These are phyloP conservation scores for Hericium erinaceus DNA, from an alignment of 768 basidiomycete species.

Conservation along the genomic window DNA sequence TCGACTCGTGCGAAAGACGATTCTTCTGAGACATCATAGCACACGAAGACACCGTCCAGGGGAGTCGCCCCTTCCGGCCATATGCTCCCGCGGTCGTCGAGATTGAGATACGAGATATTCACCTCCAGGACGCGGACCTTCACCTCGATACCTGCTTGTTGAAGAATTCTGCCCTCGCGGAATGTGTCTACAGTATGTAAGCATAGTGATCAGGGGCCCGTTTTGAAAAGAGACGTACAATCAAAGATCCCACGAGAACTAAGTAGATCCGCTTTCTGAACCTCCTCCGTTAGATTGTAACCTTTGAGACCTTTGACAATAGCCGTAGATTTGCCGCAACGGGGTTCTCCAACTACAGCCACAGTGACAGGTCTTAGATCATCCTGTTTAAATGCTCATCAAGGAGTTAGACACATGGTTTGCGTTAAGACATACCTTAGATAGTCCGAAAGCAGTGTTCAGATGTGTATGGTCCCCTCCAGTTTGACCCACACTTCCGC, in stretches of 20 bases:
- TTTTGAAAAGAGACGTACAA: conserved; percentile 20
- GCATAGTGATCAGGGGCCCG: no score
- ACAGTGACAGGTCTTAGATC: conserved; percentile 37
- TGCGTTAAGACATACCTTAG: background rate
- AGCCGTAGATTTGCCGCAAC: conserved; percentile 80
- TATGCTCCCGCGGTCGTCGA: conserved; percentile 17
- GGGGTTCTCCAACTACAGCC: conserved; percentile 67
- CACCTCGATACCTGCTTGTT: conserved; percentile 9
- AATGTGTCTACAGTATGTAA: conserved; percentile 25
- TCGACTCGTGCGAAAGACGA: conserved; percentile 60
- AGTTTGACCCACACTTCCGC: background rate
- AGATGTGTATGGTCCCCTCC: background rate
- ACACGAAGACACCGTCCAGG: conserved; percentile 75
- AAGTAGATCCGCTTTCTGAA: conserved; percentile 12
- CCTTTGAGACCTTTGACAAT: conserved; percentile 68
- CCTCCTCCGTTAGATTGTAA: conserved; percentile 35
- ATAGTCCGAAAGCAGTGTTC: background rate
- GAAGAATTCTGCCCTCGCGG: conserved; percentile 28
- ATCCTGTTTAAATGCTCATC: background rate
- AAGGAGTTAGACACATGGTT: background rate
- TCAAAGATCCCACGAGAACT: conserved; percentile 14
- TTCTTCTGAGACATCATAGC: conserved; percentile 66
- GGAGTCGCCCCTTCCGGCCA: conserved; percentile 50
- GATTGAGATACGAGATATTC: conserved; percentile 23
- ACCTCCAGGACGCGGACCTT: conserved; percentile 24